Evolutionary conservation across 2,329 filamentous ascomycete species (phyloP).

Genomic region (Aureobasidium pullulans): DNA sequence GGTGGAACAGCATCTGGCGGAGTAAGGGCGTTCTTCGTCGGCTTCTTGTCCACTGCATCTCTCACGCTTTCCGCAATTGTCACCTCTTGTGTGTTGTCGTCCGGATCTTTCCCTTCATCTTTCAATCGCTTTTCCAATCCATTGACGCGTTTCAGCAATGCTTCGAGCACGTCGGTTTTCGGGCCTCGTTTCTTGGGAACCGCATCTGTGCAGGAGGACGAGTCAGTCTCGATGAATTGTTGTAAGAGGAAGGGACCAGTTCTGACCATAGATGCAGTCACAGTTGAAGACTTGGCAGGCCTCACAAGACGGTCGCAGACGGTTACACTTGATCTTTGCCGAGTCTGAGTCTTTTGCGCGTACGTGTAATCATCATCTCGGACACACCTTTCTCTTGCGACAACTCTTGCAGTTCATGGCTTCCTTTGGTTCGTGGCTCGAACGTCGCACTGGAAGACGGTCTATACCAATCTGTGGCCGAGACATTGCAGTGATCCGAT

Average conservation of each 20-base stretch:
- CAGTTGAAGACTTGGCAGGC: constrained; percentile 86
- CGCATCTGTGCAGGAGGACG: constrained; percentile 53
- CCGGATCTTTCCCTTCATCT: constrained; percentile 34
- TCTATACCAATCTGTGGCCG: constrained; percentile 76
- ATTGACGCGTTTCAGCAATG: constrained; percentile 75
- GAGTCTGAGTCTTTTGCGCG: constrained; percentile 9
- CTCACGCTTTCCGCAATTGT: constrained; percentile 1
- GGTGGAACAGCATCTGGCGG: background rate
- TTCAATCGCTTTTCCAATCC: constrained; percentile 75
- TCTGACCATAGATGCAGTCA: constrained; percentile 76
- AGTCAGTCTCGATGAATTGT: background rate
- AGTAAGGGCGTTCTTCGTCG: constrained; percentile 2
- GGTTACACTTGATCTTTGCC: constrained; percentile 80
- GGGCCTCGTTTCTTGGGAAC: constrained; percentile 84
- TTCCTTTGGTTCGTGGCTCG: constrained; percentile 71
- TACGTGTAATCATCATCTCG: background rate
- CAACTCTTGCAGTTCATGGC: constrained; percentile 96
- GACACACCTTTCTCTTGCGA: constrained; percentile 74
- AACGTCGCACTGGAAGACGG: constrained; percentile 62
- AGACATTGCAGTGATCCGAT: constrained; percentile 46
- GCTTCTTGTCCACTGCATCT: constrained; percentile 12
- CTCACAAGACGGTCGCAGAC: constrained; percentile 75
- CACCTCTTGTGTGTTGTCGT: background rate
- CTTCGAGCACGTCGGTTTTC: constrained; percentile 83
- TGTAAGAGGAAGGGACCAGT: background rate